Evolutionary conservation across 1,139 yeast genomes (phyloP), one percentile per base, ranked within the genome.

Genomic region (Geotrichum reessii): DNA sequence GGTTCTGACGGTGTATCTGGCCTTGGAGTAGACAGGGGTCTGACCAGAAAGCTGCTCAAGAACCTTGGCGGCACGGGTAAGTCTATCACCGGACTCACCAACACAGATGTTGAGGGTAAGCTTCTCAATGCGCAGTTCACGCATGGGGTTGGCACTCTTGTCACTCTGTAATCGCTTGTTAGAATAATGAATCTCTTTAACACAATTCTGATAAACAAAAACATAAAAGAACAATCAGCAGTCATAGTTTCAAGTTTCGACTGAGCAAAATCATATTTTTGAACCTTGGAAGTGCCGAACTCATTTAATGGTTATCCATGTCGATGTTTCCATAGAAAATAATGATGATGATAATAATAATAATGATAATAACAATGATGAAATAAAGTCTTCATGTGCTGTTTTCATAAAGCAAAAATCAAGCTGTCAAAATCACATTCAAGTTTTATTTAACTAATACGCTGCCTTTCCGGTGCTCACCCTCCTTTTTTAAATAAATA

Each of bases 81-180:
- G 90, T 86, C 98, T 88, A 82, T 93, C 99, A 86, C 99, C 99
- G 81, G 98, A 92, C 83, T 93, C 99, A 85, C 99, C 99, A 80
- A 93, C 99, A 81, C 96, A 92, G 82, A 93, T 93, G 95, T 93
- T 95, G 82, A 93, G 89, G 81, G 93, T 97, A 81, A 93, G 87
- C 84, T 93, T 95, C 84, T 93, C 98, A 83, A 93, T 93, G 84
- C 88, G 93, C 82, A 95, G 85, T 74, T 93, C 98, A 83, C 97
- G 95, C 99, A 95, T 93, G 81, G 89, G 82, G 80, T 86, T 86
- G 70, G 78, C 74, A 68, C 76, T 64, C 71, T 75, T 73, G 74
- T 74, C 78, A 64, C 66, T 60, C 62, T 60, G 51, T 21, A 46
- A 52, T 51, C 44, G 8, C 44, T n/a, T 3, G 44, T 37, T 37